These are phyloP conservation scores for Kuraishia hungarica DNA, from an alignment of 805 yeast genomes.

Conservation along the genomic window DNA sequence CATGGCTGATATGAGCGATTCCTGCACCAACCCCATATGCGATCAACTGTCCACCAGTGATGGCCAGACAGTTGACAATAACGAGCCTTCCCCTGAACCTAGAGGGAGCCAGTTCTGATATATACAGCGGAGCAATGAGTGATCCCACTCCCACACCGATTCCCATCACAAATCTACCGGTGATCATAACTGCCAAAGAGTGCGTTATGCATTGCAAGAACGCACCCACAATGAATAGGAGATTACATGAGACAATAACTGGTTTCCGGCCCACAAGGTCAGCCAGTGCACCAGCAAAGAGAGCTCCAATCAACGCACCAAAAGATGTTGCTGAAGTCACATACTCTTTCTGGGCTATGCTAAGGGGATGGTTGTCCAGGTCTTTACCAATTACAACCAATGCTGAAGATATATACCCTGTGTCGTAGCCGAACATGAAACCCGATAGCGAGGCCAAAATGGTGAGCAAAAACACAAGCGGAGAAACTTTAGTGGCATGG, in stretches of 20 bases:
- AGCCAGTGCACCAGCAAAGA: conserved; percentile 40
- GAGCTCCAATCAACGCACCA: conserved; percentile 44
- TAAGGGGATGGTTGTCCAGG: conserved; percentile 27
- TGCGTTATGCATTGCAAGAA: conserved; percentile 74
- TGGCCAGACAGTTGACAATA: conserved; percentile 78
- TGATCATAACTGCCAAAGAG: conserved; percentile 83
- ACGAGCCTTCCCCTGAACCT: conserved; percentile 87
- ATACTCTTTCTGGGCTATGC: conserved; percentile 38
- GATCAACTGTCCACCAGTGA: conserved; percentile 90
- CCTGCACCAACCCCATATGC: conserved; percentile 96
- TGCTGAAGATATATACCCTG: conserved; percentile 52
- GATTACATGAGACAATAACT: conserved; percentile 37
- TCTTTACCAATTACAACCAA: conserved; percentile 44
- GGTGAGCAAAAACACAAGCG: conserved; percentile 34
- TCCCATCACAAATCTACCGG: conserved; percentile 91
- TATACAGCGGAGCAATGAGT: conserved; percentile 86
- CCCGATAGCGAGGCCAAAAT: conserved; percentile 46
- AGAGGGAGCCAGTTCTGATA: conserved; percentile 88
- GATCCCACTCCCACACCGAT: conserved; percentile 96
- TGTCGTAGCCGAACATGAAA: conserved; percentile 54
- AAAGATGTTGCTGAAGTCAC: conserved; percentile 48
- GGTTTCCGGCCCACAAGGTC: conserved; percentile 38
- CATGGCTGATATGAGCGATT: conserved; percentile 58
- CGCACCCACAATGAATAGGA: conserved; percentile 47
- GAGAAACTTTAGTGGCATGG: conserved; percentile 20